A percentile compares a stretch with the other conserved stretches of the same genome.
Evolutionary conservation across 257 asterid genomes (phyloP).

Genomic region (Primulina huaijiensis): DNA sequence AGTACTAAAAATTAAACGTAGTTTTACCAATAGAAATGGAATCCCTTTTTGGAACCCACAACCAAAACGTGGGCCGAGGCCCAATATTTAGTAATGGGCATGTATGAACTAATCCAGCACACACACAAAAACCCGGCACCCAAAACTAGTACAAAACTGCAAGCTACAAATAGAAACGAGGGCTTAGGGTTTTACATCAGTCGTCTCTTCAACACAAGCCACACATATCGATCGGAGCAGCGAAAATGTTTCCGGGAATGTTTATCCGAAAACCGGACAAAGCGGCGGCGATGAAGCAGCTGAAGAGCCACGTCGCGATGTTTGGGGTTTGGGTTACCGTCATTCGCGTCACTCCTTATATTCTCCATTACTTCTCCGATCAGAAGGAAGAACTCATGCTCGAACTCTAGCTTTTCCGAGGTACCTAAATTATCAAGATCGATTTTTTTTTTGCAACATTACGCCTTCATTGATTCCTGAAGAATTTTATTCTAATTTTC

Average conservation of each 20-base stretch:
- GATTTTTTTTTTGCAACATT: neutral
- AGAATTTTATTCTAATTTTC: neutral
- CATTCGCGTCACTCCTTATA: slow-evolving; percentile 71
- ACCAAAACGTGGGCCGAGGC: neutral
- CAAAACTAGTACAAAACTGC: neutral
- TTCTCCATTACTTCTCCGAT: slow-evolving; percentile 76
- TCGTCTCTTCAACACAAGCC: neutral
- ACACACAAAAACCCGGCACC: no score
- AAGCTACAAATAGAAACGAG: neutral
- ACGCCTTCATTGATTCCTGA: neutral
- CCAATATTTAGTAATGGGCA: neutral
- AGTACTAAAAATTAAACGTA: no score
- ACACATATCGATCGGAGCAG: slow-evolving; percentile 14
- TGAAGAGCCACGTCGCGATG: slow-evolving; percentile 64
- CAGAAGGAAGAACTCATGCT: slow-evolving; percentile 60
- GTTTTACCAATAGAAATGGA: no score
- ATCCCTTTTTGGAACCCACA: no score
- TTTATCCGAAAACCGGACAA: slow-evolving; percentile 85
- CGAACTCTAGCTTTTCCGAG: slow-evolving; percentile 37
- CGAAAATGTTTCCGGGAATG: slow-evolving; percentile 81
- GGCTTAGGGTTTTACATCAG: neutral
- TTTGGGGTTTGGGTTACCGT: slow-evolving; percentile 84
- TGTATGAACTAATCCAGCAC: no score
- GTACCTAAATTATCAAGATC: slow-evolving; percentile 25
- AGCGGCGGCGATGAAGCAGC: slow-evolving; percentile 89